Percentiles rank a stretch among this genome's conserved stretches.
These are phyloP conservation scores for Ophidiomyces ophidiicola DNA, from an alignment of 2,329 filamentous ascomycete species.

Conservation along the genomic window DNA sequence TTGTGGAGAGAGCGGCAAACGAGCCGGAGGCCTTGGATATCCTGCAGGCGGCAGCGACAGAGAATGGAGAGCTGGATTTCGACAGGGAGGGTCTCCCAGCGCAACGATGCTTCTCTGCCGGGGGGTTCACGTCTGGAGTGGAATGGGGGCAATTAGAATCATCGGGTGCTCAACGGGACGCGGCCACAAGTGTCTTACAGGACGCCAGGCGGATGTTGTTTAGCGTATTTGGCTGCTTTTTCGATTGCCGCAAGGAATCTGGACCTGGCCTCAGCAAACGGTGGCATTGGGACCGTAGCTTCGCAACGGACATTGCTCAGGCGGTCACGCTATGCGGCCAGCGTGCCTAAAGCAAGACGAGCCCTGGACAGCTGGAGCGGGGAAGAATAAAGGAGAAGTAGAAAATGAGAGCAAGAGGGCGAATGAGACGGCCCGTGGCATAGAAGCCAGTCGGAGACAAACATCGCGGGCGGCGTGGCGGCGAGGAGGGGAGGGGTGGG, in stretches of 20 bases:
- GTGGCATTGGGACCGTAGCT: constrained; percentile 9
- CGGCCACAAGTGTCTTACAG: constrained; percentile 2
- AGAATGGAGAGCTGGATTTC: constrained; percentile 34
- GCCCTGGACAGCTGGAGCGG: no score
- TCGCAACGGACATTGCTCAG: no score
- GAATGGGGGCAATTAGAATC: not conserved
- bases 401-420: no score
- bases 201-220: constrained; percentile 3
- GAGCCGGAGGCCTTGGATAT: constrained; percentile 28
- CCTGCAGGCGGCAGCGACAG: constrained; percentile 28
- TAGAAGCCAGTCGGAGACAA: no score
- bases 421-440: no score
- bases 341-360: no score
- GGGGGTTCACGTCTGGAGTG: constrained; percentile 1
- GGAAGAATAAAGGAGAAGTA: no score
- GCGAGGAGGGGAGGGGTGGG: no score
- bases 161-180: not conserved
- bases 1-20: constrained; percentile 30
- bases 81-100: constrained; percentile 31
- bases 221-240: constrained; percentile 14
- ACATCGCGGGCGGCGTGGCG: no score
- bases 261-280: constrained; percentile 13
- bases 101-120: constrained; percentile 19
- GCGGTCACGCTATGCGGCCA: no score
- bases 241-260: constrained; percentile 13